Evolutionary conservation across 495 filamentous ascomycete species (phyloP).

Genomic region (Talaromyces stipitatus): DNA sequence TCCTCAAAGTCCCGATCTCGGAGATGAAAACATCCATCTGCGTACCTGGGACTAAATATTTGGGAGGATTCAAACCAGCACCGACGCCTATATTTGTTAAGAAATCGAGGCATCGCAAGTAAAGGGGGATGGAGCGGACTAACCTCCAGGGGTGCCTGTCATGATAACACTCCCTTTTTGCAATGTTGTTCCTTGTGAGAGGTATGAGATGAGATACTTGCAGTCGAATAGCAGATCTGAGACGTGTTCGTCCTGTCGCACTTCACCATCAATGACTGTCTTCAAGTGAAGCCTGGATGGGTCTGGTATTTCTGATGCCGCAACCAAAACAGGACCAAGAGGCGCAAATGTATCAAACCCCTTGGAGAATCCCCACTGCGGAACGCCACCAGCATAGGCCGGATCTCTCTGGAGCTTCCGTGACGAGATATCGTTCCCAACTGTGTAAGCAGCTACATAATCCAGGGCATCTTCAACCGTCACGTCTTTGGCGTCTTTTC

Average conservation of each 20-base stretch:
- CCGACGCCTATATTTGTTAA: slow-evolving; percentile 26
- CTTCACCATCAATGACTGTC: slow-evolving; percentile 57
- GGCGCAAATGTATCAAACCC: slow-evolving; percentile 76
- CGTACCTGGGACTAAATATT: slow-evolving; percentile 27
- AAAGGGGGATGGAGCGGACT: too few relatives aligned
- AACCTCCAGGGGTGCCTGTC: slow-evolving; percentile 51
- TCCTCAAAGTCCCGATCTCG: slow-evolving; percentile 28
- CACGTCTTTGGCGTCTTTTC: slow-evolving; percentile 40
- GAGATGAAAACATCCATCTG: slow-evolving; percentile 29
- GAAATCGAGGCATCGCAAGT: too few relatives aligned
- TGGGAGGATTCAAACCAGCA: slow-evolving; percentile 20
- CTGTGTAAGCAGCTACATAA: slow-evolving; percentile 50
- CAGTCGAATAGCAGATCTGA: slow-evolving; percentile 55
- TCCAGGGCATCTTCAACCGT: slow-evolving; percentile 37
- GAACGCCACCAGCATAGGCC: slow-evolving; percentile 49
- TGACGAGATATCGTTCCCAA: slow-evolving; percentile 49
- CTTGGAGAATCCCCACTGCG: slow-evolving; percentile 53
- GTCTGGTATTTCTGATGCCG: slow-evolving; percentile 38
- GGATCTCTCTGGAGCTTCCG: slow-evolving; percentile 49
- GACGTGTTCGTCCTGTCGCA: slow-evolving; percentile 57
- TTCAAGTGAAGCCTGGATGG: slow-evolving; percentile 50
- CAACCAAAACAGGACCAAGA: slow-evolving; percentile 58
- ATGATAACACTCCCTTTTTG: slow-evolving; percentile 65
- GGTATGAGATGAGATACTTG: slow-evolving; percentile 1
- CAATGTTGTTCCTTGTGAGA: slow-evolving; percentile 34